phyloP scores from a whole-genome alignment of 805 yeast genomes.

The Barnettozyma wickerhamii region DNA sequence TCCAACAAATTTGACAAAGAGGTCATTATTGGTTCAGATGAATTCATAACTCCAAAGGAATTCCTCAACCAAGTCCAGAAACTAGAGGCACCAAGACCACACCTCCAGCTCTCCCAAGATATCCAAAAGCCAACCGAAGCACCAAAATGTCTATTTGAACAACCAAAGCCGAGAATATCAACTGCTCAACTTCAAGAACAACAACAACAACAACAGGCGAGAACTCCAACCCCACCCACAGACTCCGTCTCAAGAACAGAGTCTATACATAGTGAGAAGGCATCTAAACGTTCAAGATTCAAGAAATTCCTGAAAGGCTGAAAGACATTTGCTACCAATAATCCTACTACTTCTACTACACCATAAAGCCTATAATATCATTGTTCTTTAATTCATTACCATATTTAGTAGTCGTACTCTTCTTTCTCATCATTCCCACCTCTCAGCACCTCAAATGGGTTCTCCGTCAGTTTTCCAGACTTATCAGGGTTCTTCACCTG shows the following conservation, averaged over 20 bases:
- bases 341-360: too few species aligned
- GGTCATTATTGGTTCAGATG: conserved; percentile 77
- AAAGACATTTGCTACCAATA: too few species aligned
- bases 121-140: conserved; percentile 32
- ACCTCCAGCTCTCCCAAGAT: conserved; percentile 41
- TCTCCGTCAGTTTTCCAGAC: too few species aligned
- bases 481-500: too few species aligned
- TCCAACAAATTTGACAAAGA: conserved; percentile 61
- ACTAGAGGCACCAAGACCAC: conserved; percentile 32
- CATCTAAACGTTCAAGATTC: conserved; percentile 43
- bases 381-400: too few species aligned
- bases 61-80: conserved; percentile 36
- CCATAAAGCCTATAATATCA: too few species aligned
- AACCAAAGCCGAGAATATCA: conserved; percentile 8
- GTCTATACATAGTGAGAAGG: conserved; percentile 25
- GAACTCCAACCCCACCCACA: neutral
- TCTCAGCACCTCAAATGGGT: too few species aligned
- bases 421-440: too few species aligned
- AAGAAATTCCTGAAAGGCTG: conserved; percentile 44
- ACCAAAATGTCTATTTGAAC: conserved; percentile 28
- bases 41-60: conserved; percentile 51
- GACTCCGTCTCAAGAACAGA: conserved; percentile 4
- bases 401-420: too few species aligned
- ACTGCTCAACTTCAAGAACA: conserved; percentile 11
- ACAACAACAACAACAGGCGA: conserved; percentile 1